Evolutionary conservation across 1,284 basidiomycete species (phyloP).

Genomic region (Exobasidium cylindrosporum): DNA sequence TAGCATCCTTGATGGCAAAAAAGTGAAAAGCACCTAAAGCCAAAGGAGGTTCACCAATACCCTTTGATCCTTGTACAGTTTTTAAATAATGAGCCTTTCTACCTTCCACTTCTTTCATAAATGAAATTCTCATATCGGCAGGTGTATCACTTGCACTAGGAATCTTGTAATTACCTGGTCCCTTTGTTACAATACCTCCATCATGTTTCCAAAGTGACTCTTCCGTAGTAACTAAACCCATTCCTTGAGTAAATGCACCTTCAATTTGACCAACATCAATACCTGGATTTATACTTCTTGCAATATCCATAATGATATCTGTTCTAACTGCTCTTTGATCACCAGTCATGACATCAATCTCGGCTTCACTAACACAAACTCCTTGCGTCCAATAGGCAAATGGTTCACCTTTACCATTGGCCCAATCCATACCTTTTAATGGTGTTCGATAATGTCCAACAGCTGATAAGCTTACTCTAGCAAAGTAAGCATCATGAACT

Average conservation of each 20-base stretch:
- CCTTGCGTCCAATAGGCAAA: conserved; percentile 54
- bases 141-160: conserved; percentile 53
- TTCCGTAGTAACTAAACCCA: conserved; percentile 54
- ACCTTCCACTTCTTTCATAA: conserved; percentile 41
- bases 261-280: conserved; percentile 57
- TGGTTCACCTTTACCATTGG: conserved; percentile 36
- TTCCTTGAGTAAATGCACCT: conserved; percentile 45
- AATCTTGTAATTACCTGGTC: conserved; percentile 55
- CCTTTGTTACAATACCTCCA: conserved; percentile 53
- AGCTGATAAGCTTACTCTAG: conserved; percentile 50
- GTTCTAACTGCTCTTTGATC: conserved; percentile 46
- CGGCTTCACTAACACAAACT: conserved; percentile 52
- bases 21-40: conserved; percentile 52
- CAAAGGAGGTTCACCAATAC: conserved; percentile 53
- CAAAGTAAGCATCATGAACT: conserved; percentile 52
- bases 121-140: conserved; percentile 50
- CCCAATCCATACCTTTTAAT: conserved; percentile 55
- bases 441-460: conserved; percentile 55
- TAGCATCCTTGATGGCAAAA: conserved; percentile 53
- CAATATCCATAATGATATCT: conserved; percentile 55
- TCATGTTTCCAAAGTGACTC: conserved; percentile 53
- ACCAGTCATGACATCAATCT: conserved; percentile 55
- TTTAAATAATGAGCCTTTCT: conserved; percentile 39
- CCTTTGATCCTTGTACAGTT: conserved; percentile 49
- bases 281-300: conserved; percentile 54